Percentiles rank a stretch among this genome's conserved stretches.
Evolutionary conservation across 108 stramenopile species (phyloP).

Genomic region (Cyclostephanos invisitatus): DNA sequence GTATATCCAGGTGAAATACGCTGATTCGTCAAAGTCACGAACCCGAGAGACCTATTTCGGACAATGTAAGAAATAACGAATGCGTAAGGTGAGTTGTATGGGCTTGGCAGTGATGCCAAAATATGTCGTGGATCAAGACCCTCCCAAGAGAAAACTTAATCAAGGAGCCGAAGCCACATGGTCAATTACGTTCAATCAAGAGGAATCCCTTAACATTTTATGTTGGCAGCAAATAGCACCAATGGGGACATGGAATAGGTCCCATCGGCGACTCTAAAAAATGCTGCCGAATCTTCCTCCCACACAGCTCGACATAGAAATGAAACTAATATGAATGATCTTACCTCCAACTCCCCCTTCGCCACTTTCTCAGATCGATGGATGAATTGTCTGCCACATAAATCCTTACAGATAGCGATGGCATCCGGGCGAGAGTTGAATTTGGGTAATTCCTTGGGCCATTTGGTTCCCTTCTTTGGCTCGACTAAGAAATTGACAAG

Average conservation of each 20-base stretch:
- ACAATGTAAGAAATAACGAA: slow-evolving; percentile 6
- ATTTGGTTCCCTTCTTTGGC: slow-evolving; percentile 89
- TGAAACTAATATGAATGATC: slow-evolving; percentile 6
- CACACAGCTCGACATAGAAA: neutral
- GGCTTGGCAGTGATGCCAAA: slow-evolving; percentile 8
- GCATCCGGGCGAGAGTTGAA: slow-evolving; percentile 83
- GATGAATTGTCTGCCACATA: slow-evolving; percentile 85
- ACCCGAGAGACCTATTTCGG: slow-evolving; percentile 65
- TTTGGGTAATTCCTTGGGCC: slow-evolving; percentile 86
- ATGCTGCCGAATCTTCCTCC: slow-evolving; percentile 34
- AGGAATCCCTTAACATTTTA: slow-evolving; percentile 48
- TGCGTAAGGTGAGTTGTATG: slow-evolving; percentile 2
- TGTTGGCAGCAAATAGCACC: slow-evolving; percentile 58
- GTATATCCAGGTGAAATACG: slow-evolving; percentile 97
- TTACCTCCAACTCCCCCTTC: slow-evolving; percentile 87
- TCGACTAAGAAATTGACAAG: slow-evolving; percentile 92
- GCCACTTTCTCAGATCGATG: slow-evolving; percentile 92
- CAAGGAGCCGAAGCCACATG: slow-evolving; percentile 24
- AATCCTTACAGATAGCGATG: slow-evolving; percentile 83
- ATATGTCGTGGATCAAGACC: slow-evolving; percentile 54
- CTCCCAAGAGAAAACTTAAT: slow-evolving; percentile 40
- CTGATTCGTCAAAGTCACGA: slow-evolving; percentile 90
- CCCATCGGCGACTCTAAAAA: slow-evolving; percentile 58
- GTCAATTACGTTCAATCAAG: slow-evolving; percentile 45
- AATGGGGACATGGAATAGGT: slow-evolving; percentile 37